Evolutionary conservation across 805 yeast species (phyloP).

Genomic region (Maudiozyma saulgeensis): DNA sequence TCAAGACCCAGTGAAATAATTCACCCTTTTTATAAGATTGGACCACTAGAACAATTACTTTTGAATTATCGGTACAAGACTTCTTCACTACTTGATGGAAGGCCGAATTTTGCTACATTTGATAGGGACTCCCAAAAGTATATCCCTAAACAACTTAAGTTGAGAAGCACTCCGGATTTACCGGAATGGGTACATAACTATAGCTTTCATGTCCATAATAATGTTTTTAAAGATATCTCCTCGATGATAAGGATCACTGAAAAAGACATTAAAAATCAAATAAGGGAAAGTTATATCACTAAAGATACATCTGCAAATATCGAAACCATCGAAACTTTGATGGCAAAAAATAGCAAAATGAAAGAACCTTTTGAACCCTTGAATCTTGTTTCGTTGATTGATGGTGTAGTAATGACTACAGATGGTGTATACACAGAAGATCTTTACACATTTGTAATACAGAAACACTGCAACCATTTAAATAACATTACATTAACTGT

Average conservation of each 20-base stretch:
- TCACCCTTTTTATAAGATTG: constrained; percentile 24
- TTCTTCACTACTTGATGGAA: constrained; percentile 15
- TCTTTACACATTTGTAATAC: constrained; percentile 22
- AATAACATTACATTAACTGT: constrained; percentile 9
- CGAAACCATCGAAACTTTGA: constrained; percentile 1
- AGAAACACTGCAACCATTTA: constrained; percentile 12
- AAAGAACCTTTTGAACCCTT: background rate
- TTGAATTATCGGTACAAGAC: constrained; percentile 15
- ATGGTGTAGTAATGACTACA: constrained; percentile 3
- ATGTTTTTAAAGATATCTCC: background rate
- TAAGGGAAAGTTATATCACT: background rate
- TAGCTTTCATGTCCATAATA: background rate
- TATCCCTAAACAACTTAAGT: constrained; percentile 2
- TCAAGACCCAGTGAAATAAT: constrained; percentile 8
- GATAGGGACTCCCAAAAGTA: background rate
- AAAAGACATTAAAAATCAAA: background rate
- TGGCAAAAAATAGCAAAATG: background rate
- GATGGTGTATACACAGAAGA: constrained; percentile 28
- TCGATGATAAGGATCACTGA: background rate
- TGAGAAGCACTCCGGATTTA: constrained; percentile 7
- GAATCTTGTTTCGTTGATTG: constrained; percentile 4
- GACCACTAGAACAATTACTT: constrained; percentile 14
- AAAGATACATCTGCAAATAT: background rate
- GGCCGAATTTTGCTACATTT: constrained; percentile 8
- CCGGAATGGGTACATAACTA: constrained; percentile 15